Conservation (phyloP, 2,329 filamentous ascomycete species). For the Mycocentrospora acerina region DNA sequence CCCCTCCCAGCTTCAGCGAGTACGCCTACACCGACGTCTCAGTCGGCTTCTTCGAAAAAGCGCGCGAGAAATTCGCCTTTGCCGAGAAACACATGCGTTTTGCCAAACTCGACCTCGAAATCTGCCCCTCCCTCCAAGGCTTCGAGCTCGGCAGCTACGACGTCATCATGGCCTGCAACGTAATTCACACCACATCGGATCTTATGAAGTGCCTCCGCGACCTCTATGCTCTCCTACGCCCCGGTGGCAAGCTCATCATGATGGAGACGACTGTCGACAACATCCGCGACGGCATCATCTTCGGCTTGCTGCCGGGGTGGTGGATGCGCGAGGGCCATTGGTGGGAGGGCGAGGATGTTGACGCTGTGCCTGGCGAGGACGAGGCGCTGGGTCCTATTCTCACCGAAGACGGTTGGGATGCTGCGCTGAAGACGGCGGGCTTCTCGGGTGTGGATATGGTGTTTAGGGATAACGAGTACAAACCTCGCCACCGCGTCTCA, state of each 20-base stretch:
- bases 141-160: slow-evolving; percentile 14
- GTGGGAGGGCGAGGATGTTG: slow-evolving; percentile 8
- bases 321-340: slow-evolving; percentile 10
- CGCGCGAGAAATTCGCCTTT: slow-evolving; percentile 6
- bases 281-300: slow-evolving; percentile 6
- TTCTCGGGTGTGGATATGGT: slow-evolving; percentile 10
- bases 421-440: slow-evolving; percentile 3
- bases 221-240: slow-evolving; percentile 6
- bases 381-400: slow-evolving; percentile 4
- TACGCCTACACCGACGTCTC: slow-evolving; percentile 14
- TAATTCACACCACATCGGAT: slow-evolving; percentile 14
- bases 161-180: slow-evolving; percentile 14
- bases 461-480: slow-evolving; percentile 7
- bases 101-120: slow-evolving; percentile 9
- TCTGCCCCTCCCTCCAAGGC: slow-evolving; percentile 7
- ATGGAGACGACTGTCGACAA: slow-evolving; percentile 6
- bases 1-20: slow-evolving; percentile 3
- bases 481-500: slow-evolving; percentile 3
- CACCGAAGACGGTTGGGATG: slow-evolving; percentile 23
- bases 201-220: slow-evolving; percentile 4
- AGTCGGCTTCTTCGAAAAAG: slow-evolving; percentile 7
- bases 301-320: slow-evolving; percentile 11
- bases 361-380: slow-evolving; percentile 4
- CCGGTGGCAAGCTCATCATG: slow-evolving; percentile 11
- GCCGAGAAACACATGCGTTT: slow-evolving; percentile 9